A percentile compares a stretch with the other conserved stretches of the same genome.
Evolutionary conservation across 2,329 filamentous ascomycete species (phyloP).

Genomic region (Aspergillus viridinutans): DNA sequence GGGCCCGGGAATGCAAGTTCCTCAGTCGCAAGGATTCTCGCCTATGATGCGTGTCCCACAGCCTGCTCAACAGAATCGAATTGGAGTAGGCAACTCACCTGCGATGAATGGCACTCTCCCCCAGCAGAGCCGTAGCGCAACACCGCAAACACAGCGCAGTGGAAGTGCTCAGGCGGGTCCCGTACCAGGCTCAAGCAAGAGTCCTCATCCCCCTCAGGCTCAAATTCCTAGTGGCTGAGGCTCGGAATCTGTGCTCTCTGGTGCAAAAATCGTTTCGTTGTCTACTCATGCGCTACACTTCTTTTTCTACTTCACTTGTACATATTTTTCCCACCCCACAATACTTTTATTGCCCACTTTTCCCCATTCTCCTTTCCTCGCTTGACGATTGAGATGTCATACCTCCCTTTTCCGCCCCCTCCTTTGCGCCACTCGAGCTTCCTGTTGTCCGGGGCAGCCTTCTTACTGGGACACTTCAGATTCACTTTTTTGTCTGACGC

Average conservation of each 20-base stretch:
- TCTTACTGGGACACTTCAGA: neutral
- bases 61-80: slow-evolving; percentile 39
- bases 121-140: slow-evolving; percentile 42
- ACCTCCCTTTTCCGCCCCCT: slow-evolving; percentile 2
- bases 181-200: slow-evolving; percentile 36
- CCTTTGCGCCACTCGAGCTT: neutral
- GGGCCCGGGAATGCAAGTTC: slow-evolving; percentile 38
- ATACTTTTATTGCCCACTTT: slow-evolving; percentile 11
- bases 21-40: slow-evolving; percentile 49
- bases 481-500: neutral
- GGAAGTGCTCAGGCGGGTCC: slow-evolving; percentile 40
- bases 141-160: slow-evolving; percentile 44
- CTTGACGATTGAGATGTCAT: slow-evolving; percentile 1
- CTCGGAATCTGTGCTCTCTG: neutral
- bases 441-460: neutral
- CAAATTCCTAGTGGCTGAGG: slow-evolving; percentile 37
- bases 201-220: slow-evolving; percentile 39
- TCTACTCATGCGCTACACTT: slow-evolving; percentile 1
- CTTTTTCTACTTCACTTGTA: slow-evolving; percentile 26
- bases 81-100: slow-evolving; percentile 38
- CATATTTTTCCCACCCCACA: slow-evolving; percentile 24
- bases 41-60: slow-evolving; percentile 53
- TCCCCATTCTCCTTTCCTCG: neutral
- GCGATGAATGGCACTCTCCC: slow-evolving; percentile 42
- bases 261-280: neutral